Conservation (phyloP, 2,329 filamentous ascomycete species). For the Colletotrichum chrysophilum region DNA sequence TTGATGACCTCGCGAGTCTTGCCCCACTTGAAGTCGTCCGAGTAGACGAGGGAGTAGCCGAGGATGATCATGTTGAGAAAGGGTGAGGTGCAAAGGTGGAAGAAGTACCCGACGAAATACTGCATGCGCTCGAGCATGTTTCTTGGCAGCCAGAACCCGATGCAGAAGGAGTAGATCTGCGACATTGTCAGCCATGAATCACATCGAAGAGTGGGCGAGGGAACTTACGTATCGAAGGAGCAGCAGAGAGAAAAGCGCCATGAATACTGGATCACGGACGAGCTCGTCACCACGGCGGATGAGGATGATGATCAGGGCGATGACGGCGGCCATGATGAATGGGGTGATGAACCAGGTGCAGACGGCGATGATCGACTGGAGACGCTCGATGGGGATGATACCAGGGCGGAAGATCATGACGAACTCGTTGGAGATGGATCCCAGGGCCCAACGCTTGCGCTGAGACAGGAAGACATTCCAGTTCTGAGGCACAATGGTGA, state of each 20-base stretch:
- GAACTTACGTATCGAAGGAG: conserved; percentile 45
- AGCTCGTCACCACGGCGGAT: conserved; percentile 34
- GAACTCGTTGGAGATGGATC: conserved; percentile 53
- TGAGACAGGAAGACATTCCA: conserved; percentile 54
- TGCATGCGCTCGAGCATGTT: conserved; percentile 41
- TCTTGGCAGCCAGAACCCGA: conserved; percentile 46
- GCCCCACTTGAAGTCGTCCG: conserved; percentile 52
- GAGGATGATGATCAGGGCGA: conserved; percentile 40
- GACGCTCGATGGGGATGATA: conserved; percentile 45
- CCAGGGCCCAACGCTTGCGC: conserved; percentile 53
- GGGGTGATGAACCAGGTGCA: conserved; percentile 51
- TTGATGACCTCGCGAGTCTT: conserved; percentile 46
- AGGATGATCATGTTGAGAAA: conserved; percentile 49
- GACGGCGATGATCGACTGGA: conserved; percentile 51
- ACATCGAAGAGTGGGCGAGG: neutral
- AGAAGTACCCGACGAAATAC: conserved; percentile 42
- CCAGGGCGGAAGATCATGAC: conserved; percentile 51
- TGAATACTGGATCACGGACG: conserved; percentile 39
- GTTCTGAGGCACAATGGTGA: conserved; percentile 49
- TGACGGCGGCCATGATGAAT: conserved; percentile 47
- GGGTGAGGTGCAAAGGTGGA: conserved; percentile 42
- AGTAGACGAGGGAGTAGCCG: conserved; percentile 44
- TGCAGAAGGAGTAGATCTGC: conserved; percentile 45
- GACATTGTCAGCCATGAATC: conserved; percentile 1
- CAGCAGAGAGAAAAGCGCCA: conserved; percentile 41